These are phyloP conservation scores for Alternaria incomplexa DNA, from an alignment of 2,329 filamentous ascomycete genomes.

Conservation along the genomic window DNA sequence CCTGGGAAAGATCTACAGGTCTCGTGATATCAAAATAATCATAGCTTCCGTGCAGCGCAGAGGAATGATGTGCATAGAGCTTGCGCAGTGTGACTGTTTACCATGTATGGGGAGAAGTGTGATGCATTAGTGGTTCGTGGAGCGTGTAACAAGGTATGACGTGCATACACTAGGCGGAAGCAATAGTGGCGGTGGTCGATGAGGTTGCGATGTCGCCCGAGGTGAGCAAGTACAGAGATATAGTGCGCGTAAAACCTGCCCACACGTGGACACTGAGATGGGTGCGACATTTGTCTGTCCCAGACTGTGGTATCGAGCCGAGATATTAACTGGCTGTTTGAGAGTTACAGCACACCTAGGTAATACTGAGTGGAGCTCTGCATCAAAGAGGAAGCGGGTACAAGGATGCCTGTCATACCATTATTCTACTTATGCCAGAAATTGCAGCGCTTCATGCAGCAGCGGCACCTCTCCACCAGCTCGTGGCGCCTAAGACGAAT, in stretches of 20 bases:
- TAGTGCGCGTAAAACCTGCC: not conserved
- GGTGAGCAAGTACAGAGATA: not conserved
- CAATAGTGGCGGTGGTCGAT: not conserved
- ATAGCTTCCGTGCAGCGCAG: not conserved
- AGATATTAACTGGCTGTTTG: not conserved
- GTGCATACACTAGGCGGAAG: not conserved
- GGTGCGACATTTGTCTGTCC: not conserved
- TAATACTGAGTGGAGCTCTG: slow-evolving; percentile 1
- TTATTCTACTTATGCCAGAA: not conserved
- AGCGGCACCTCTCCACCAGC: slow-evolving; percentile 55
- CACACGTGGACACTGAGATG: not conserved
- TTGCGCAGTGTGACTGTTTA: not conserved
- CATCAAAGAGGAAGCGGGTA: not conserved
- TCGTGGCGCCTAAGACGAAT: slow-evolving; percentile 71
- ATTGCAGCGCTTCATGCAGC: slow-evolving; percentile 24
- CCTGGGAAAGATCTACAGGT: not conserved
- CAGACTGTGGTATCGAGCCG: not conserved
- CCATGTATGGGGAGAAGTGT: not conserved
- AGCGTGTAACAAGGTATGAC: slow-evolving; percentile 3
- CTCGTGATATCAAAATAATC: not conserved
- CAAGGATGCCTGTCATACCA: not conserved
- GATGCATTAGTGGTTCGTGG: not conserved
- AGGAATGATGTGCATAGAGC: not conserved
- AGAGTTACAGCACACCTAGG: not conserved
- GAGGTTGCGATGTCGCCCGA: not conserved